Conservation (phyloP, 768 basidiomycete species). For the Nidula microcarpa region DNA sequence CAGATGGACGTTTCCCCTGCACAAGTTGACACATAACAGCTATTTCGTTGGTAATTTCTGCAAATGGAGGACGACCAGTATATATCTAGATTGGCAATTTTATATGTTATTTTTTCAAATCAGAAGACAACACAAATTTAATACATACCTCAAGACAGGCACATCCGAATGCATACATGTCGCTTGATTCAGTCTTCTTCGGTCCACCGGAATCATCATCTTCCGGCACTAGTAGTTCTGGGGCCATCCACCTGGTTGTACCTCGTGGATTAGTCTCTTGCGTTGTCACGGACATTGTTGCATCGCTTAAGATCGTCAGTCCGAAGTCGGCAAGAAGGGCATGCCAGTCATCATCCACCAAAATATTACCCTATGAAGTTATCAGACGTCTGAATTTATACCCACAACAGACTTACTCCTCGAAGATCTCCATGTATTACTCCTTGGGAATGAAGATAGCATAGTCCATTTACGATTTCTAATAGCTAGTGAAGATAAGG, state of each 20-base stretch:
- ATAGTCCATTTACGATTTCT: constrained; percentile 11
- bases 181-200: constrained; percentile 12
- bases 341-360: constrained; percentile 12
- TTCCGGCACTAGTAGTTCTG: constrained; percentile 18
- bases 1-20: background rate
- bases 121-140: background rate
- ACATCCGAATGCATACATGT: constrained; percentile 24
- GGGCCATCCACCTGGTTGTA: constrained; percentile 23
- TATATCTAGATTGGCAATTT: constrained; percentile 6
- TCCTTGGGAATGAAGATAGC: constrained; percentile 11
- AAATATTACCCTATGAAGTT: constrained; percentile 15
- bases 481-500: background rate
- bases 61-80: constrained; percentile 13
- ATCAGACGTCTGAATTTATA: background rate
- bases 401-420: constrained; percentile 8
- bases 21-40: background rate
- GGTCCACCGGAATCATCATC: constrained; percentile 9
- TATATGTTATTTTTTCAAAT: background rate
- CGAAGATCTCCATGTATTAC: constrained; percentile 17
- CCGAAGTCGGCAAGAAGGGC: constrained; percentile 26
- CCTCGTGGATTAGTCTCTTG: constrained; percentile 11
- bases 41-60: background rate
- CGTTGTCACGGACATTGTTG: constrained; percentile 6
- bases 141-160: constrained; percentile 17
- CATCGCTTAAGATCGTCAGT: constrained; percentile 16